A percentile compares a stretch with the other conserved stretches of the same genome.
These are phyloP conservation scores for Suillus occidentalis DNA, from an alignment of 768 basidiomycete genomes.

Conservation along the genomic window DNA sequence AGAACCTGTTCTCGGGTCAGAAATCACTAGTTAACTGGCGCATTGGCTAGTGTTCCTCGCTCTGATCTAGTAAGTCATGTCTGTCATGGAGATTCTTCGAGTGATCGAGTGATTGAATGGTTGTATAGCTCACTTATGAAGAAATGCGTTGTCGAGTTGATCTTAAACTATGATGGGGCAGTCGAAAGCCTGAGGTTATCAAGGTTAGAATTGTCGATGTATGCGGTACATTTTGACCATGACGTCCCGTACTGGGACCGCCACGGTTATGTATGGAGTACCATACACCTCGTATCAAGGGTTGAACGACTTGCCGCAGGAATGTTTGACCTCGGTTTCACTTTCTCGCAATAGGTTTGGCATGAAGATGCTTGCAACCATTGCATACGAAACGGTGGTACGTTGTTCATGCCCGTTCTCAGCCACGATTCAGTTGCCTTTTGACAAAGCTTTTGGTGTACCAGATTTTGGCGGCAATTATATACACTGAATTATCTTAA, in stretches of 20 bases:
- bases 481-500: not conserved
- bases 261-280: conserved; percentile 48
- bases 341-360: conserved; percentile 14
- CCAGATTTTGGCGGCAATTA: not conserved
- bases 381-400: not conserved
- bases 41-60: conserved; percentile 51
- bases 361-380: not conserved
- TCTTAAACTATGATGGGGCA: conserved; percentile 56
- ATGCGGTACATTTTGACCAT: not conserved
- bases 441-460: not conserved
- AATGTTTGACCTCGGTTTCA: conserved; percentile 21
- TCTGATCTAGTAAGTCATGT: conserved; percentile 44
- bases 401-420: not conserved
- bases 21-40: conserved; percentile 45
- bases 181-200: conserved; percentile 9
- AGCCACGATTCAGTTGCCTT: not conserved
- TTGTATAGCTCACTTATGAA: conserved; percentile 29
- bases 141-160: conserved; percentile 49
- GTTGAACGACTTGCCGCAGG: conserved; percentile 32
- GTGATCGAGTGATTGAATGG: conserved; percentile 46
- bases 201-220: too few relatives aligned
- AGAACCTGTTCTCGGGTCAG: conserved; percentile 46
- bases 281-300: conserved; percentile 54
- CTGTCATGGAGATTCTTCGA: conserved; percentile 40
- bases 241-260: conserved; percentile 41